Base-by-base conservation (phyloP, 2,329 filamentous ascomycete genomes). In the Fusarium algeriense region DNA sequence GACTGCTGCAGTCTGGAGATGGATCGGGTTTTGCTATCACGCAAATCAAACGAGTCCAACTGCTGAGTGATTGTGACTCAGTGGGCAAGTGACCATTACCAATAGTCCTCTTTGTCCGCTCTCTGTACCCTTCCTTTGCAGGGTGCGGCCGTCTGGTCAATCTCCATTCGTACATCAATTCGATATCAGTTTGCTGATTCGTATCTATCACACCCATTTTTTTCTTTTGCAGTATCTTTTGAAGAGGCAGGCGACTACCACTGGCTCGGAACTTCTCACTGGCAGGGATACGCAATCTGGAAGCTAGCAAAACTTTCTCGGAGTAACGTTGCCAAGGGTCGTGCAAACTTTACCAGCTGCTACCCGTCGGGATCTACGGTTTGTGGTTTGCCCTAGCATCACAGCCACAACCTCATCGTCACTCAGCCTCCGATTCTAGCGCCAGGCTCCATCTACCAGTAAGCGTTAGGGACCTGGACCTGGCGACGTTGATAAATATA, bases 261-360 rank as follows among this genome's bases (percentile, higher is more conserved):
- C 67, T 67, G 58, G 62, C 48, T 71, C 58, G 53, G 57, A 48
- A 68, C 57, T 34, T 50, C 54, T 49, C 68, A 40, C 54, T 53
- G 53, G 30, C 52, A 60, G 50, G 55, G 60, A 48, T 56, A 43
- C 46, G 50, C 43, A 54, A 60, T 61, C 58, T 53, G 37, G 60
- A 46, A 48, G 56, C 28, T 48, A 52, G 49, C 59, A 45, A 41
- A 60, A 60, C 41, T 53, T 52, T 49, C 13, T 58, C 37, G 41
- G 41, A 58, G 73, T 71, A 75, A 75, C 73, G 73, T 75, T 75
- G 60, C 62, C 43, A 65, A 26, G 62, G 60, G 60, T 64, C 37
- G 69, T 60, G 64, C 64, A 65, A 48, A 55, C 30, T 58, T 57
- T 69, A 63, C 61, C 46, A 49, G 28, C 43, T 37, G 20, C 30